Percentiles rank a stretch among this genome's conserved stretches.
Conservation (phyloP, 192 early-diverging fungal genomes). For the Gamsiella multidivaricata region DNA sequence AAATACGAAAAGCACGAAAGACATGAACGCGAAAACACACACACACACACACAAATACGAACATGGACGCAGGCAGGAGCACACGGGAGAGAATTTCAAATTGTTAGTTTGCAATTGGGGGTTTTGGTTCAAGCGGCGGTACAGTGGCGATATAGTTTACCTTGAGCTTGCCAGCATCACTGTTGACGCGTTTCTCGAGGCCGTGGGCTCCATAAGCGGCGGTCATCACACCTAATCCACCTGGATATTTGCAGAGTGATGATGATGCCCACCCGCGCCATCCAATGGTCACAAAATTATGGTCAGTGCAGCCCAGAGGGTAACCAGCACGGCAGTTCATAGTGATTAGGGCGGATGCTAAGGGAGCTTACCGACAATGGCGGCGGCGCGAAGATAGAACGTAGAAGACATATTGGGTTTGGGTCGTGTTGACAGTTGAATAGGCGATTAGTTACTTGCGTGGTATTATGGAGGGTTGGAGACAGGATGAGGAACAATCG, state of each 20-base stretch:
- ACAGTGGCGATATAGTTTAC: conserved; percentile 8
- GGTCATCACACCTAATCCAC: conserved; percentile 36
- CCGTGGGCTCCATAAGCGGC: conserved; percentile 49
- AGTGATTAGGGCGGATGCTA: too few species aligned
- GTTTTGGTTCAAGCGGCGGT: too few species aligned
- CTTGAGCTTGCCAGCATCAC: conserved; percentile 43
- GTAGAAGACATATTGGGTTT: conserved; percentile 23
- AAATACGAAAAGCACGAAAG: not conserved
- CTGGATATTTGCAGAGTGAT: conserved; percentile 3
- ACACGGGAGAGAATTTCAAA: not conserved
- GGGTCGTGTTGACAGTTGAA: too few species aligned
- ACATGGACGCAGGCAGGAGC: too few species aligned
- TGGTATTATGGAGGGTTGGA: too few species aligned
- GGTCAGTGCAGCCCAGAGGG: too few species aligned
- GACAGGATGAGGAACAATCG: not conserved
- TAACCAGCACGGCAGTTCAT: too few species aligned
- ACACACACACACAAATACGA: too few species aligned
- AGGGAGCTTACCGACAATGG: conserved; percentile 21
- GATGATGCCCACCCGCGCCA: not conserved
- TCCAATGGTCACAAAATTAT: not conserved
- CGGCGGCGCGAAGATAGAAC: conserved; percentile 45
- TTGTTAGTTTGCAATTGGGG: too few species aligned
- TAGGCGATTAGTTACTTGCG: too few species aligned
- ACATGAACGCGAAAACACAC: too few species aligned
- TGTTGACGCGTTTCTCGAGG: conserved; percentile 49